Percentiles rank a stretch among this genome's conserved stretches.
These are phyloP conservation scores for Erigeron canadensis DNA, from an alignment of 129 eudicot genomes.

Conservation along the genomic window DNA sequence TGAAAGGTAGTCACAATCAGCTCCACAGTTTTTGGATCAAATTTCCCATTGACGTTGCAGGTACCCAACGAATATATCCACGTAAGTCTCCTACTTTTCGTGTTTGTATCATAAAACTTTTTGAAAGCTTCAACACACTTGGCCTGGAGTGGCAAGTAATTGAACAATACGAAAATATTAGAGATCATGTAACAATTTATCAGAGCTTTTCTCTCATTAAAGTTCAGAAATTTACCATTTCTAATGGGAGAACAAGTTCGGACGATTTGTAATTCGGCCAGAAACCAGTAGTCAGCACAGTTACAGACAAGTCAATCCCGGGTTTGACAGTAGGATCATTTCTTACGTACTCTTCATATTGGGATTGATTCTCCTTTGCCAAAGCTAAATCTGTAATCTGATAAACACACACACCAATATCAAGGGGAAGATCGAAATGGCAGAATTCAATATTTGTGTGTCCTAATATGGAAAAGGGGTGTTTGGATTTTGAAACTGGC, in stretches of 20 bases:
- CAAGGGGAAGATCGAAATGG: too few species aligned
- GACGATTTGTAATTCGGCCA: constrained; percentile 83
- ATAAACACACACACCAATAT: background rate
- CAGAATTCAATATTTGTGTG: too few species aligned
- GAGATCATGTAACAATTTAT: background rate
- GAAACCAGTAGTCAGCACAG: constrained; percentile 69
- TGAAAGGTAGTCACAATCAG: constrained; percentile 76
- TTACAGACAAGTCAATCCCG: constrained; percentile 66
- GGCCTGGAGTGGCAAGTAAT: constrained; percentile 38
- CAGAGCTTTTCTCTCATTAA: background rate
- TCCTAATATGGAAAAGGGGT: too few species aligned
- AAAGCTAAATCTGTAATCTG: constrained; percentile 74
- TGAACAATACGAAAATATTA: background rate
- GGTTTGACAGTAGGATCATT: constrained; percentile 45
- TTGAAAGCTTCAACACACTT: constrained; percentile 76
- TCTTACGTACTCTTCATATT: constrained; percentile 54
- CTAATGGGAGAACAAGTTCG: constrained; percentile 68
- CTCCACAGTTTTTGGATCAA: constrained; percentile 71
- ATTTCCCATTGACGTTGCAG: constrained; percentile 73
- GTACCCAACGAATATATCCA: constrained; percentile 87
- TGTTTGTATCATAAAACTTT: constrained; percentile 73
- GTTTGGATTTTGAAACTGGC: too few species aligned
- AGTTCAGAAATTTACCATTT: constrained; percentile 44
- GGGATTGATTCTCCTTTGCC: constrained; percentile 65
- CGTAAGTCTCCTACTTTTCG: constrained; percentile 75